phyloP scores from a whole-genome alignment of 2,329 filamentous ascomycete genomes.

The Trichoderma atrobrunneum region DNA sequence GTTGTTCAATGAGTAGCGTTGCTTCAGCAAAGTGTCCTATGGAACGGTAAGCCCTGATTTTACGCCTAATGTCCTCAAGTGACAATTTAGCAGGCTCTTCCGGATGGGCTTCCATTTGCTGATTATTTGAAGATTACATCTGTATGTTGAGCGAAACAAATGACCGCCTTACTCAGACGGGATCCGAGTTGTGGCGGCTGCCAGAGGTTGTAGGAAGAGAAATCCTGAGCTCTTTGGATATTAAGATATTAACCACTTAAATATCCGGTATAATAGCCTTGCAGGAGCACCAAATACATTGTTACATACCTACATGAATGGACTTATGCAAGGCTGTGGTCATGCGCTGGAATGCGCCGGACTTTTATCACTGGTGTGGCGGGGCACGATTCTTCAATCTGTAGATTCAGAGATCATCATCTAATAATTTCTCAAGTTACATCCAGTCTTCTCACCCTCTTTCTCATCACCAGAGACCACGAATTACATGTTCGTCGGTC shows the following conservation, averaged over 20 bases:
- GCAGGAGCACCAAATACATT: background rate
- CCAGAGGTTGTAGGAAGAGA: background rate
- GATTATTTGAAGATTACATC: background rate
- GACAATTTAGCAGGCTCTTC: background rate
- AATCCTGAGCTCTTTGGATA: background rate
- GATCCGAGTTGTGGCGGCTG: background rate
- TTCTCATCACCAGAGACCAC: background rate
- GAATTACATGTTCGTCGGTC: background rate
- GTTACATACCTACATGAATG: background rate
- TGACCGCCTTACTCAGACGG: background rate
- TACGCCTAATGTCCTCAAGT: background rate
- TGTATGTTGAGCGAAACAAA: background rate
- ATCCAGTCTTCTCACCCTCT: background rate
- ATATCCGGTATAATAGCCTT: background rate
- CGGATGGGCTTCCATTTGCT: background rate
- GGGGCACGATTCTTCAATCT: background rate
- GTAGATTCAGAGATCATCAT: background rate
- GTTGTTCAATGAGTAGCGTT: background rate
- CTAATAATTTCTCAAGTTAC: background rate
- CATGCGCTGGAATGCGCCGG: background rate
- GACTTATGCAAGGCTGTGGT: background rate
- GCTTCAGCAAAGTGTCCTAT: background rate
- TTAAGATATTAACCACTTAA: background rate
- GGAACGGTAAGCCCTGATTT: background rate
- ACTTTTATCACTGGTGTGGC: background rate